phyloP scores from a whole-genome alignment of 2,329 filamentous ascomycete species.

The Curvularia verruculosa region DNA sequence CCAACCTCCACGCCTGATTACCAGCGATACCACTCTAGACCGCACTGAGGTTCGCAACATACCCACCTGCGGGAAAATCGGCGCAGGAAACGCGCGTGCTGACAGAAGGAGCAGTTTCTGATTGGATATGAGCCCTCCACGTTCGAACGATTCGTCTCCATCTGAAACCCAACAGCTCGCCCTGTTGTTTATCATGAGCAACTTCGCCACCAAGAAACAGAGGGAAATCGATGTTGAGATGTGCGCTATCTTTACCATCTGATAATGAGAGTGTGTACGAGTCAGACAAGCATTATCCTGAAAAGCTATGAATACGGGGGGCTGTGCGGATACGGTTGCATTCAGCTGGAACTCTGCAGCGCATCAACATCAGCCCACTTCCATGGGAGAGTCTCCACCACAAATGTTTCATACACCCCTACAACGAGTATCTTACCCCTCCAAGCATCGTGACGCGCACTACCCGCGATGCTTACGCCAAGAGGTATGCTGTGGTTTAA shows the following conservation, averaged over 20 bases:
- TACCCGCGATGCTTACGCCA: constrained; percentile 8
- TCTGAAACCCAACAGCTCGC: background rate
- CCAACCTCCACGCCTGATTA: constrained; percentile 20
- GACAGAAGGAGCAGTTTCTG: constrained; percentile 12
- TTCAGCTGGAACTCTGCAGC: constrained; percentile 1
- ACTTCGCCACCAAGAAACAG: background rate
- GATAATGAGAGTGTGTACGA: background rate
- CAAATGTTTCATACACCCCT: background rate
- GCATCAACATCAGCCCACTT: background rate
- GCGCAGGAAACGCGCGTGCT: constrained; percentile 8
- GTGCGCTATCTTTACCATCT: background rate
- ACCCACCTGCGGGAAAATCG: constrained; percentile 9
- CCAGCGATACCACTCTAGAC: constrained; percentile 11
- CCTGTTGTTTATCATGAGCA: background rate
- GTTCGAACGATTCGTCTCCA: constrained; percentile 7
- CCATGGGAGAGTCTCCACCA: background rate
- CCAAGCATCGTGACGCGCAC: background rate
- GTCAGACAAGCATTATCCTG: background rate
- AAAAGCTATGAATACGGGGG: background rate
- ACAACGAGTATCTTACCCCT: constrained; percentile 4
- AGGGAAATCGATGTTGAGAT: background rate
- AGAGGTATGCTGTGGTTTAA: background rate
- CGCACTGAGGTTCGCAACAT: constrained; percentile 17
- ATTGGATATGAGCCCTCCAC: constrained; percentile 11
- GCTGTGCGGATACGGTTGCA: background rate